Percentiles rank a stretch among this genome's conserved stretches.
Conservation (phyloP, 345 rosid species). For the Abelmoschus esculentus region DNA sequence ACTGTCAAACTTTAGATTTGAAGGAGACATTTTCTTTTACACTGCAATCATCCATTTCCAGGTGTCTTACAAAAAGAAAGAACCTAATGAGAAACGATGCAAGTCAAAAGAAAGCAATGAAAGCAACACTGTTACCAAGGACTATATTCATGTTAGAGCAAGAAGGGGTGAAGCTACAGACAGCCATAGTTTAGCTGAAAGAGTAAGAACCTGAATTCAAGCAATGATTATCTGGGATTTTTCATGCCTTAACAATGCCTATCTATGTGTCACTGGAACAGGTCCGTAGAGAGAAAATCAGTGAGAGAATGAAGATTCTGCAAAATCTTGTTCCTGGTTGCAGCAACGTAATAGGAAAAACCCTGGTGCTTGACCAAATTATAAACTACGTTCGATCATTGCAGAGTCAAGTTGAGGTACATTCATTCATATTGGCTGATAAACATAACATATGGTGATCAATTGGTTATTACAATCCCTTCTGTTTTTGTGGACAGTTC, state of each 20-base stretch:
- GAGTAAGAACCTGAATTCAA: conserved; percentile 36
- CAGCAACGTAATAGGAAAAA: conserved; percentile 81
- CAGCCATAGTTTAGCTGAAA: conserved; percentile 91
- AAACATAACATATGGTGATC: conserved; percentile 6
- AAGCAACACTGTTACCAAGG: conserved; percentile 5
- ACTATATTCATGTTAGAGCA: conserved; percentile 84
- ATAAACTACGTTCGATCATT: conserved; percentile 89
- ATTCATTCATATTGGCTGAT: no score
- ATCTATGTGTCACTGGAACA: conserved; percentile 5
- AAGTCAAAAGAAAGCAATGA: conserved; percentile 19
- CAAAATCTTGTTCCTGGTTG: conserved; percentile 99
- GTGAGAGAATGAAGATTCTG: conserved; percentile 93
- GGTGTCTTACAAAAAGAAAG: no score
- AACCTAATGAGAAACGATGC: conserved; percentile 23
- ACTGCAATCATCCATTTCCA: conserved; percentile 4
- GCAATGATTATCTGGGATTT: not conserved
- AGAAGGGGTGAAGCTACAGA: conserved; percentile 96
- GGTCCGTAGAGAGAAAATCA: conserved; percentile 93
- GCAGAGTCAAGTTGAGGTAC: conserved; percentile 91
- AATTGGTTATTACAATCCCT: not conserved
- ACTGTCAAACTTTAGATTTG: not conserved
- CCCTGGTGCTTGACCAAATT: conserved; percentile 83
- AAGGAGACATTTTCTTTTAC: no score
- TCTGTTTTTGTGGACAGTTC: conserved; percentile 37
- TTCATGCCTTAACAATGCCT: not conserved